Percentiles rank a stretch among this genome's conserved stretches.
phyloP scores from a whole-genome alignment of 305 asterid species.

The Fraxinus latifolia region DNA sequence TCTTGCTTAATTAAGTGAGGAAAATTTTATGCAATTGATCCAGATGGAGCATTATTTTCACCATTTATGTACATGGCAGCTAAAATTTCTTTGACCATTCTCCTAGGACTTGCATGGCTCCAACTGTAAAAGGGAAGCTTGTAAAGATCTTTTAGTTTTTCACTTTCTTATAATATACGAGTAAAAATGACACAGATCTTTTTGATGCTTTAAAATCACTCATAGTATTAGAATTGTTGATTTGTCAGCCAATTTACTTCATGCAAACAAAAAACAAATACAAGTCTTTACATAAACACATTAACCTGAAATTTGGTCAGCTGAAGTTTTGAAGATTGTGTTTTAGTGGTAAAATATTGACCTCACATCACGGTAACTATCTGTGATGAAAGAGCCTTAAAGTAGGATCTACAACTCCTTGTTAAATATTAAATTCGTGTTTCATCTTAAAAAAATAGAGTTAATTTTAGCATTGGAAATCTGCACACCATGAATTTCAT shows the following conservation, averaged over 20 bases:
- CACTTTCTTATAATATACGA: not conserved
- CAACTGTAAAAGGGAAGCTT: not conserved
- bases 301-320: not conserved
- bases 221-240: not conserved
- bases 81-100: not conserved
- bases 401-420: not conserved
- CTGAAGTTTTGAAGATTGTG: not conserved
- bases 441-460: not conserved
- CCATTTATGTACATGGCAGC: not conserved
- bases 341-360: not conserved
- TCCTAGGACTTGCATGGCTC: not conserved
- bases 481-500: conserved; percentile 3
- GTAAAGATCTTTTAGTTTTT: not conserved
- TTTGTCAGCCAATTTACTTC: not conserved
- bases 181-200: not conserved
- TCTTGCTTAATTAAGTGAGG: not conserved
- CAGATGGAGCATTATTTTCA: not conserved
- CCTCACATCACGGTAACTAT: not conserved
- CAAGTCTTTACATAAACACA: not conserved
- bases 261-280: not conserved
- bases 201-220: not conserved
- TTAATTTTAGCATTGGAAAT: not conserved
- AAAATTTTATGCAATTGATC: not conserved
- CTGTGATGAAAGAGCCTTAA: not conserved
- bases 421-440: not conserved